A percentile compares a stretch with the other conserved stretches of the same genome.
These are phyloP conservation scores for Vitis cinerea DNA, from an alignment of 164 flowering plant species.

Conservation along the genomic window DNA sequence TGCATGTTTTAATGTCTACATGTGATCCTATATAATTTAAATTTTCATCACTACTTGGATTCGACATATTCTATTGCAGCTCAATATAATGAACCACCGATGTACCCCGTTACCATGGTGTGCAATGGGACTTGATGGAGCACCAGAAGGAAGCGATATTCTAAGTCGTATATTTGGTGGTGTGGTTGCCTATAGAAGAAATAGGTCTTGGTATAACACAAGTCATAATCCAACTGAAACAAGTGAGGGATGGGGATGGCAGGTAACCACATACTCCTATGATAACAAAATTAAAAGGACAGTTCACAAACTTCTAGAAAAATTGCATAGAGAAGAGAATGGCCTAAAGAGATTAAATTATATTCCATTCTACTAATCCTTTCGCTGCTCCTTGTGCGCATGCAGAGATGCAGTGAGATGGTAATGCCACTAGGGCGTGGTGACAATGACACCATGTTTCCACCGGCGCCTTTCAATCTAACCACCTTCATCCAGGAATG, in stretches of 20 bases:
- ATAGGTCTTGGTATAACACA: constrained; percentile 11
- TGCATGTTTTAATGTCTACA: too few species aligned
- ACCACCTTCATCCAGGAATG: too few species aligned
- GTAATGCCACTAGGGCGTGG: constrained; percentile 27
- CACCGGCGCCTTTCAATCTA: too few species aligned
- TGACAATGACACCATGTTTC: neutral
- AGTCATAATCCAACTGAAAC: constrained; percentile 16
- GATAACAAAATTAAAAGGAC: neutral
- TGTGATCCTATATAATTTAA: too few species aligned
- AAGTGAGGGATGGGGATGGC: constrained; percentile 38
- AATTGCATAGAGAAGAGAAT: too few species aligned
- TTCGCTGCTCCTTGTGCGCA: too few species aligned
- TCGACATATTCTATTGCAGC: constrained; percentile 9
- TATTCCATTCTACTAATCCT: too few species aligned
- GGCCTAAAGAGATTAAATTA: too few species aligned
- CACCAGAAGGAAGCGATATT: constrained; percentile 4
- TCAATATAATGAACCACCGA: constrained; percentile 26
- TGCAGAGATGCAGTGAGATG: constrained; percentile 34
- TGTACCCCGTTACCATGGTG: constrained; percentile 4
- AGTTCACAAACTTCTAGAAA: too few species aligned
- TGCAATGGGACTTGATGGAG: constrained; percentile 23
- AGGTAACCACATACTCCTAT: constrained; percentile 23
- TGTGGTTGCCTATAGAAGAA: constrained; percentile 13
- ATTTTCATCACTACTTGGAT: constrained; percentile 8
- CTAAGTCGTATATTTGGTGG: constrained; percentile 22